Conservation (phyloP, 495 filamentous ascomycete genomes). For the Hypoxylon subgilvum region DNA sequence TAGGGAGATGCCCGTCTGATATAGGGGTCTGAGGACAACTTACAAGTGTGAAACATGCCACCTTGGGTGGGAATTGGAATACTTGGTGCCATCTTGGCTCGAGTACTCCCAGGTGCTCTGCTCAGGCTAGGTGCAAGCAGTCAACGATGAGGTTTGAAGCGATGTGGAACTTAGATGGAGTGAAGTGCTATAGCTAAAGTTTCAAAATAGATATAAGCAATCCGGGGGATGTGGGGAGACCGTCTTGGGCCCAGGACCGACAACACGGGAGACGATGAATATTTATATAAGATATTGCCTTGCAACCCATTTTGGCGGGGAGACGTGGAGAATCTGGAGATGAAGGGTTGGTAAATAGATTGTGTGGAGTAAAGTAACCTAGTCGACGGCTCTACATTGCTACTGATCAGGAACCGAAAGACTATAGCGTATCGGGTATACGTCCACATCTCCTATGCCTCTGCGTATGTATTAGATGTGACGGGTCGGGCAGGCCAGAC, state of each 20-base stretch:
- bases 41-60: constrained; percentile 61
- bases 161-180: constrained; percentile 20
- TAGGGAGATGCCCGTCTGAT: constrained; percentile 4
- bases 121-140: constrained; percentile 14
- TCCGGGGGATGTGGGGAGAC: constrained; percentile 37
- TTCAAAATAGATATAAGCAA: constrained; percentile 32
- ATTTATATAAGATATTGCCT: constrained; percentile 44
- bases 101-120: constrained; percentile 13
- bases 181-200: constrained; percentile 23
- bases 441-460: constrained; percentile 37
- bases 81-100: constrained; percentile 53
- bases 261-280: constrained; percentile 38
- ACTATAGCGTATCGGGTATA: constrained; percentile 37
- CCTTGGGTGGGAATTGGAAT: constrained; percentile 57
- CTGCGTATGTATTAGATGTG: constrained; percentile 37
- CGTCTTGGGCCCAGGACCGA: constrained; percentile 34
- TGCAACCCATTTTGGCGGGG: constrained; percentile 40
- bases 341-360: constrained; percentile 39
- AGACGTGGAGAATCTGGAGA: constrained; percentile 42
- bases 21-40: constrained; percentile 19
- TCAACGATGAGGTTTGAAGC: constrained; percentile 8
- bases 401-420: constrained; percentile 43
- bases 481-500: constrained; percentile 36
- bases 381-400: constrained; percentile 19
- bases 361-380: constrained; percentile 44